These are phyloP conservation scores for Thecaphora thlaspeos DNA, from an alignment of 1,284 basidiomycete genomes.

Conservation along the genomic window DNA sequence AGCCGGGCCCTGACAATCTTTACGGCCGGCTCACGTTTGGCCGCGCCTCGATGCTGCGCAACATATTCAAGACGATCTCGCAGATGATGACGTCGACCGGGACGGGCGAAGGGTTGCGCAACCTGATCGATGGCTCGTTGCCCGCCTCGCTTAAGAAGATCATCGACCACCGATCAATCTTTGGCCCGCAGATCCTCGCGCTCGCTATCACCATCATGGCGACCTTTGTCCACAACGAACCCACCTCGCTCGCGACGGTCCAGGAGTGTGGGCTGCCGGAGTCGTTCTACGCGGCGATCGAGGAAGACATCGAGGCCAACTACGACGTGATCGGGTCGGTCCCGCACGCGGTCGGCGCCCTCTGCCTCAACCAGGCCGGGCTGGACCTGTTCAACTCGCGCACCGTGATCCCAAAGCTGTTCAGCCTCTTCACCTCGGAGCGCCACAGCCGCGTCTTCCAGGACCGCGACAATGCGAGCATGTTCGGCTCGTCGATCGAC, in stretches of 20 bases:
- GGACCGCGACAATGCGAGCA: conserved; percentile 87
- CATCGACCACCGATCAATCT: conserved; percentile 75
- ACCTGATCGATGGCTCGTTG: conserved; percentile 87
- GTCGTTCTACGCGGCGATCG: conserved; percentile 80
- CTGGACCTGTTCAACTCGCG: conserved; percentile 74
- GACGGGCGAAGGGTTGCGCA: conserved; percentile 81
- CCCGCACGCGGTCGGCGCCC: conserved; percentile 91
- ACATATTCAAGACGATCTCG: conserved; percentile 87
- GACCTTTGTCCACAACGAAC: conserved; percentile 98
- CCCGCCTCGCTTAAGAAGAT: conserved; percentile 84
- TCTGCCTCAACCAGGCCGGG: conserved; percentile 89
- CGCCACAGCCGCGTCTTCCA: conserved; percentile 80
- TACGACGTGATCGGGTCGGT: conserved; percentile 81
- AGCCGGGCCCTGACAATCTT: conserved; percentile 32
- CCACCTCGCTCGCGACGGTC: conserved; percentile 85
- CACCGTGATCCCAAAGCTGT: conserved; percentile 77
- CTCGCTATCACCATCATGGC: conserved; percentile 88
- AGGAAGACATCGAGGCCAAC: conserved; percentile 71
- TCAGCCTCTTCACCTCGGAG: conserved; percentile 81
- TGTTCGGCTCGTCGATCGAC: conserved; percentile 85
- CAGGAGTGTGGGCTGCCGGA: conserved; percentile 91
- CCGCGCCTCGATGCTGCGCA: conserved; percentile 69
- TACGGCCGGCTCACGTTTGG: conserved; percentile 53
- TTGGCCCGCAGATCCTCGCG: conserved; percentile 83
- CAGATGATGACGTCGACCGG: conserved; percentile 96